Evolutionary conservation across 129 eudicot species (phyloP).

Genomic region (Lactuca sativa): DNA sequence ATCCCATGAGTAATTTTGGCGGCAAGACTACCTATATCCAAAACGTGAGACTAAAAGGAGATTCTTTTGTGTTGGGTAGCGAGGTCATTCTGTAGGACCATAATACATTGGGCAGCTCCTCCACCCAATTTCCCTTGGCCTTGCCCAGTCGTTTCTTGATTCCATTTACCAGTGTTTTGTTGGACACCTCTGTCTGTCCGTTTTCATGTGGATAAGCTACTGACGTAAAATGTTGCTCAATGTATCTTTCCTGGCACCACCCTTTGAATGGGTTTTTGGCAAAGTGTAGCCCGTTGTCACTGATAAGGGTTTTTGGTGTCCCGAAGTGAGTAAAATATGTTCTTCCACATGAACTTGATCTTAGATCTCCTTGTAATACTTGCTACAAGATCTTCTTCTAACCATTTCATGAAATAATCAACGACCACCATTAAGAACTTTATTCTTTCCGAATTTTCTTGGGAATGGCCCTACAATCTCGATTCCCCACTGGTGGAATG

Average conservation of each 20-base stretch:
- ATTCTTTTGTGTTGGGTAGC: too few species aligned
- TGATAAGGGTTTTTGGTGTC: too few species aligned
- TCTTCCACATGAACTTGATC: neutral
- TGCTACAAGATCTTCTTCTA: neutral
- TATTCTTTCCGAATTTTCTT: neutral
- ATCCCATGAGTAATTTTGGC: too few species aligned
- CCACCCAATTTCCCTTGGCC: constrained; percentile 2
- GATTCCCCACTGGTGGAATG: too few species aligned
- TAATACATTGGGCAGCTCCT: neutral
- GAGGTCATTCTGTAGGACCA: neutral
- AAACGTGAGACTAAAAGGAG: too few species aligned
- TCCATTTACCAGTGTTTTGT: neutral
- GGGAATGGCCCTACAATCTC: too few species aligned
- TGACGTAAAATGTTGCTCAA: neutral
- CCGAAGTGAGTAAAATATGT: too few species aligned
- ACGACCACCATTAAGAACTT: neutral
- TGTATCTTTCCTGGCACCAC: neutral
- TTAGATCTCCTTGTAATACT: neutral
- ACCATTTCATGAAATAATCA: neutral
- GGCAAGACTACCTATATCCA: too few species aligned
- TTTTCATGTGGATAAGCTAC: neutral
- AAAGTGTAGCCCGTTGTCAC: too few species aligned
- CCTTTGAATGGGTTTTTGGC: neutral
- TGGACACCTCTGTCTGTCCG: neutral
- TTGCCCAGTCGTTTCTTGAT: too few species aligned